Base-by-base conservation (phyloP, 495 filamentous ascomycete species). In the Penicillium paradoxum region DNA sequence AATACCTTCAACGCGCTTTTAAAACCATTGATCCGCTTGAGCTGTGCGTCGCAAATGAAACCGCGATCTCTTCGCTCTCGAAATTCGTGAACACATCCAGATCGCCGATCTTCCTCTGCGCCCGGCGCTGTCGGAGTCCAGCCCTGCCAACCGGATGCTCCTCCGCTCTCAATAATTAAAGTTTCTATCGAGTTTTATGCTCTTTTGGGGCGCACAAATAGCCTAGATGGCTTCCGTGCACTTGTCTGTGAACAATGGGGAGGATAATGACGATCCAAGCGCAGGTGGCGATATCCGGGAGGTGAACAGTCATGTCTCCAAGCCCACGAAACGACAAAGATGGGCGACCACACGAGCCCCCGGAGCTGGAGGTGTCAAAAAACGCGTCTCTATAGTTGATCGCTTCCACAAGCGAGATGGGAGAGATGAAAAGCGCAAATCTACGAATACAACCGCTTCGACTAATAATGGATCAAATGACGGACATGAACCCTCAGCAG, bases 271-370 rank as follows among this genome's bases (percentile, higher is more conserved):
- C 30, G 63, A 65, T 32, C 55, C 54, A n/a, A n/a, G n/a, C n/a
- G n/a, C n/a, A 30, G 45, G 45, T n/a, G 55, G 37, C 40, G 66
- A 67, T 8, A 45, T 67, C 41, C 65, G 54, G 17, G 66, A 68
- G 53, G 58, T 63, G 47, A 73, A 65, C 53, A 83, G 76, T 48
- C 75, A 79, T 58, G 69, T 80, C 53, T 79, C 77, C 21, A 78
- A 77, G 54, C 81, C 82, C 10, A 79, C 78, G 25, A 85, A 88
- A 71, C 76, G 89, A 63, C 83, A 90, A 63, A 78, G 95, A 84
- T 99, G 93, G 93, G 93, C 93, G 49, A 97, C 93, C 25, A 89
- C 89, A 56, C 85, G 89, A 62, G 77, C 84, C 56, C 84, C 80
- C 46, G 85, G 87, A 53, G 75, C 82, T 69, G 86, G 84, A 65